phyloP scores from a whole-genome alignment of 352 stramenopile species.

The Phytophthora pluvialis region DNA sequence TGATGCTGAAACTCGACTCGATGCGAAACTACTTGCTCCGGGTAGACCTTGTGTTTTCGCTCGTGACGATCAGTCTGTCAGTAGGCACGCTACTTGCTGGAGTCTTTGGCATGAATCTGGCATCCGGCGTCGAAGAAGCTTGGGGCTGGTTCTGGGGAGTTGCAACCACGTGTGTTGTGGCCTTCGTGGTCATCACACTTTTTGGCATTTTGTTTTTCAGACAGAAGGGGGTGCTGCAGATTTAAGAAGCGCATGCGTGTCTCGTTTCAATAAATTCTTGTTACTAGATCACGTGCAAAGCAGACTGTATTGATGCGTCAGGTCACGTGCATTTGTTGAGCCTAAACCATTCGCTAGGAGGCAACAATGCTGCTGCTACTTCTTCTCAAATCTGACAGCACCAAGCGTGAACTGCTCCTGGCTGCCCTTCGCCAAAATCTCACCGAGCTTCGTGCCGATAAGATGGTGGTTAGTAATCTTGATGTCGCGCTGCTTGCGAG shows the following conservation, averaged over 20 bases:
- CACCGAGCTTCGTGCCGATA: slow-evolving; percentile 84
- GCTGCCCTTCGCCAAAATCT: slow-evolving; percentile 80
- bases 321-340: not conserved
- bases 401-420: slow-evolving; percentile 85
- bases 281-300: slow-evolving; percentile 8
- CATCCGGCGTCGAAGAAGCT: slow-evolving; percentile 49
- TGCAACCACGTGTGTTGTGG: slow-evolving; percentile 41
- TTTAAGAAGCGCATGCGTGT: slow-evolving; percentile 38
- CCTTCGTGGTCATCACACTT: slow-evolving; percentile 54
- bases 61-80: slow-evolving; percentile 65
- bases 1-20: slow-evolving; percentile 83
- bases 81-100: slow-evolving; percentile 69
- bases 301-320: slow-evolving; percentile 17
- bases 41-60: slow-evolving; percentile 77
- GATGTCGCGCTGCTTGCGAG: slow-evolving; percentile 86
- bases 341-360: not conserved
- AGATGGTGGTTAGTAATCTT: slow-evolving; percentile 92
- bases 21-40: slow-evolving; percentile 82
- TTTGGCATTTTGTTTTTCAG: slow-evolving; percentile 66
- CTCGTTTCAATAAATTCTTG: slow-evolving; percentile 25
- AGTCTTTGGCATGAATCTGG: slow-evolving; percentile 81
- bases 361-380: too few species aligned
- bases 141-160: slow-evolving; percentile 72
- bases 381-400: slow-evolving; percentile 83
- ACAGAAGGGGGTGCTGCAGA: slow-evolving; percentile 59